Conservation (phyloP, 116 monocot genomes). For the Phalaenopsis hybrid region DNA sequence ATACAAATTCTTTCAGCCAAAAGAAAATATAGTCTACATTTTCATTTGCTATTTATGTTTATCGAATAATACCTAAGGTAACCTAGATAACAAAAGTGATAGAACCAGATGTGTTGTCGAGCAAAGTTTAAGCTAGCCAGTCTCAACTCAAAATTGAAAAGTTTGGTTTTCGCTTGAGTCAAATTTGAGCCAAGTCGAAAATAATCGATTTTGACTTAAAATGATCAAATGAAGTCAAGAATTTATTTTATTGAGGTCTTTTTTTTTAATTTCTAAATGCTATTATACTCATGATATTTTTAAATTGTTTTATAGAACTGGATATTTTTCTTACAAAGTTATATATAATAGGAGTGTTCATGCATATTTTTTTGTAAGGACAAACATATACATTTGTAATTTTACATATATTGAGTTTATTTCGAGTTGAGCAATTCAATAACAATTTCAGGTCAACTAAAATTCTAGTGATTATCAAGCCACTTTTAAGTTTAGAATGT, state of each 20-base stretch:
- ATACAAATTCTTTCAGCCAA: no score
- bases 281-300: not conserved
- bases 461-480: not conserved
- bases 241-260: no score
- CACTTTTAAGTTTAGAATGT: not conserved
- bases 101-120: not conserved
- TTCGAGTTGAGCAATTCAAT: not conserved
- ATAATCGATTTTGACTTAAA: not conserved
- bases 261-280: not conserved
- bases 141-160: not conserved
- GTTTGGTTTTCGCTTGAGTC: not conserved
- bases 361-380: not conserved
- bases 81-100: not conserved
- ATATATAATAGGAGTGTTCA: not conserved
- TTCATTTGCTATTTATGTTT: not conserved
- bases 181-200: not conserved
- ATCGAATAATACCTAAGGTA: not conserved
- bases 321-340: not conserved
- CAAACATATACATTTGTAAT: not conserved
- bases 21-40: not conserved
- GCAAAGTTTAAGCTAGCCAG: not conserved
- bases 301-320: not conserved
- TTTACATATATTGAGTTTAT: not conserved
- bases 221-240: not conserved
- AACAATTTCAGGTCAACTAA: not conserved